A percentile compares a stretch with the other conserved stretches of the same genome.
phyloP scores from a whole-genome alignment of 202 grass and related monocot genomes.

The Miscanthus sacchariflorus region DNA sequence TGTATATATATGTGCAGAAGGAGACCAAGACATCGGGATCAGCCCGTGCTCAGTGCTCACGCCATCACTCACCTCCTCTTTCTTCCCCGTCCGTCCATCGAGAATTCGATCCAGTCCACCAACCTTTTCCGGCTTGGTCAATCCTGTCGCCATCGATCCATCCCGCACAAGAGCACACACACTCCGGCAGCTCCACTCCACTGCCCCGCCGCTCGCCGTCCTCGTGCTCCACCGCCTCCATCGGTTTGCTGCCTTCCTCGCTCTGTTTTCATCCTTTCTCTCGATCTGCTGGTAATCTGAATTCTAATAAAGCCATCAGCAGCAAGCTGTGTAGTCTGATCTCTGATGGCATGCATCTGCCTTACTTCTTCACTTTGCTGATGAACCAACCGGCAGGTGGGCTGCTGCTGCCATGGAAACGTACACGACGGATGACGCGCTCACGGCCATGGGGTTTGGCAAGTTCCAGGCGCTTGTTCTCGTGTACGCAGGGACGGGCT shows the following conservation, averaged over 20 bases:
- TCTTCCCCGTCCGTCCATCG: not conserved
- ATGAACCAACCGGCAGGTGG: constrained; percentile 18
- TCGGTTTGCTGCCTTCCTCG: not conserved
- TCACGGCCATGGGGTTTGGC: constrained; percentile 72
- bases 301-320: not conserved
- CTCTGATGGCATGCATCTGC: not conserved
- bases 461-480: constrained; percentile 86
- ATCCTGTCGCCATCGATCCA: constrained; percentile 12
- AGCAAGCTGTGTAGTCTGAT: not conserved
- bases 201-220: not conserved
- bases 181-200: not conserved
- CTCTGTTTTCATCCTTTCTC: too few relatives aligned
- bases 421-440: constrained; percentile 79
- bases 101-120: not conserved
- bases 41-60: not conserved
- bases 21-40: not conserved
- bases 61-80: not conserved
- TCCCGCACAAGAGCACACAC: not conserved
- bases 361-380: not conserved
- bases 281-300: not conserved
- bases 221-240: not conserved
- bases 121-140: not conserved
- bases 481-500: constrained; percentile 78
- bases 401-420: constrained; percentile 35
- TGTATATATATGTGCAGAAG: not conserved